These are phyloP conservation scores for Picea engelmannii DNA, from an alignment of 83 land plant species.

Conservation along the genomic window DNA sequence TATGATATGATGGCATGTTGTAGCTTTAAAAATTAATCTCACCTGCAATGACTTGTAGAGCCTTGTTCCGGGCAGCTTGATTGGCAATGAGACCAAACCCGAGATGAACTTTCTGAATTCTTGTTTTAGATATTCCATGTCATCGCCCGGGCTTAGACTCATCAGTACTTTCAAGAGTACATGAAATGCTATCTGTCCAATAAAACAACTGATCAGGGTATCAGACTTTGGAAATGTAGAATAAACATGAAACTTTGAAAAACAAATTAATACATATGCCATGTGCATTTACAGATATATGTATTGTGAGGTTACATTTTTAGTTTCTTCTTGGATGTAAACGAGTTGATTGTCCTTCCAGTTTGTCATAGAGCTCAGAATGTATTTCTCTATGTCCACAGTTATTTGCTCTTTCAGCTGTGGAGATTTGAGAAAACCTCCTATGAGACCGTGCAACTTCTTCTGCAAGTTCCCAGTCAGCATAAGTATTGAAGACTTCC, in stretches of 20 bases:
- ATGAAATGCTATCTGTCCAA: constrained; percentile 58
- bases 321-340: constrained; percentile 58
- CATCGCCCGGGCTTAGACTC: constrained; percentile 49
- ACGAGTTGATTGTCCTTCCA: constrained; percentile 42
- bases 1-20: background rate
- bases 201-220: background rate
- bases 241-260: background rate
- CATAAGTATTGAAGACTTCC: constrained; percentile 57
- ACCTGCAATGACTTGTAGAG: constrained; percentile 67
- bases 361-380: constrained; percentile 26
- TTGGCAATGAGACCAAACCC: constrained; percentile 62
- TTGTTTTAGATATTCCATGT: constrained; percentile 47
- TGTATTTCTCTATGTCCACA: constrained; percentile 41
- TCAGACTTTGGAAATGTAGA: background rate
- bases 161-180: constrained; percentile 59
- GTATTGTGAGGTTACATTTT: constrained; percentile 31
- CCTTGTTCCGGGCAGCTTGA: constrained; percentile 52
- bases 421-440: constrained; percentile 54
- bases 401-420: constrained; percentile 60
- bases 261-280: background rate
- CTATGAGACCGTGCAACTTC: constrained; percentile 52
- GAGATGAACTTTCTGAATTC: constrained; percentile 59
- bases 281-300: background rate
- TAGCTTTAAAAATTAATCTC: constrained; percentile 11
- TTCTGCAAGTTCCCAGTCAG: constrained; percentile 50